These are phyloP conservation scores for Coemansia pectinata DNA, from an alignment of 192 early-diverging fungal genomes.

Conservation along the genomic window DNA sequence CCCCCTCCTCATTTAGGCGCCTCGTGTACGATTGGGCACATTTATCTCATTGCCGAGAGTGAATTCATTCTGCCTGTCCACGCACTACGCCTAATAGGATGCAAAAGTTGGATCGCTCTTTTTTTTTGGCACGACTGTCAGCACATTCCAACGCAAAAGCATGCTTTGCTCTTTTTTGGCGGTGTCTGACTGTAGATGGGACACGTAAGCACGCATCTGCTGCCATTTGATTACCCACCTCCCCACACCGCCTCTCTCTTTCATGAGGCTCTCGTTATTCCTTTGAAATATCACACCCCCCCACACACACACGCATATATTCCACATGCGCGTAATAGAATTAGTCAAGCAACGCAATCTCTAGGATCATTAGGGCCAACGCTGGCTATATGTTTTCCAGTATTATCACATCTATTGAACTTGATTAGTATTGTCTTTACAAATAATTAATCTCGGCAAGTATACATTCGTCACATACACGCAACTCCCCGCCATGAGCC, in stretches of 20 bases:
- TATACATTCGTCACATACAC: background rate
- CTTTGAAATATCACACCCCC: background rate
- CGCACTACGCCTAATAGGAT: background rate
- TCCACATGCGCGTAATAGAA: background rate
- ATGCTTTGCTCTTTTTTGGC: background rate
- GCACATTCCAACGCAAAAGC: background rate
- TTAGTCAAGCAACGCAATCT: background rate
- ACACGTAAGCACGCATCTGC: background rate
- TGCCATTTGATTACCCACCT: background rate
- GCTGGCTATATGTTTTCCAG: background rate
- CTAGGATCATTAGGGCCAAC: background rate
- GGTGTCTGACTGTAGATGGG: background rate
- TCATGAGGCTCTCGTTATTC: background rate
- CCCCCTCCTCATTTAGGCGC: background rate
- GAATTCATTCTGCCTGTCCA: background rate
- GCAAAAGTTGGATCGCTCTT: background rate
- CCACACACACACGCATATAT: background rate
- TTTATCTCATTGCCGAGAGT: background rate
- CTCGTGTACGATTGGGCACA: constrained; percentile 2
- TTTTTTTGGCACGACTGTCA: background rate
- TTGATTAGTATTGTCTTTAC: background rate
- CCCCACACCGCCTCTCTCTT: background rate
- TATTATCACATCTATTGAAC: background rate
- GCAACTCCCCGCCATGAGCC: background rate
- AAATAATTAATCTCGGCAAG: constrained; percentile 6